Percentiles rank a stretch among this genome's conserved stretches.
Evolutionary conservation across 176 grass and related monocot species (phyloP).

Genomic region (Bromus sterilis): DNA sequence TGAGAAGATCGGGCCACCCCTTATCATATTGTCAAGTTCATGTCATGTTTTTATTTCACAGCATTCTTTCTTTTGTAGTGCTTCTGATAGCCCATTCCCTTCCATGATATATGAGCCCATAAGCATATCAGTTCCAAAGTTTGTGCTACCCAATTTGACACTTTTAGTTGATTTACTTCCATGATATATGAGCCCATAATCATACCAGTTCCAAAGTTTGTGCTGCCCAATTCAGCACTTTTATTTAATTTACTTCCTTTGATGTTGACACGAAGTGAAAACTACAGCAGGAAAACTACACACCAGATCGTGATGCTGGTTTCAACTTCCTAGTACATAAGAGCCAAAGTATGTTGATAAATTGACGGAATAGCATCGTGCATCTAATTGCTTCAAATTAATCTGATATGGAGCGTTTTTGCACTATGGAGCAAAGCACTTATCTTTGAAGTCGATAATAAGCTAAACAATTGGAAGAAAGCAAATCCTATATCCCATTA

Average conservation of each 20-base stretch:
- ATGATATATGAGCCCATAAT: background rate
- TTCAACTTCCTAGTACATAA: background rate
- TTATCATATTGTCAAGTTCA: constrained; percentile 1
- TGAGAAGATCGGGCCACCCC: too few relatives aligned
- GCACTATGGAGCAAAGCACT: background rate
- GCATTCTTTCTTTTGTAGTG: background rate
- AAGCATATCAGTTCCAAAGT: background rate
- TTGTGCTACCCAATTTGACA: background rate
- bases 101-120: background rate
- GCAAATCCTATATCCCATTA: background rate
- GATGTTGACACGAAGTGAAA: background rate
- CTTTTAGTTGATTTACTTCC: background rate
- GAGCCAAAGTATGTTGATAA: background rate
- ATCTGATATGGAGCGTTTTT: background rate
- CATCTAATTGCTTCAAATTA: background rate
- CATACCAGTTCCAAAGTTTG: background rate
- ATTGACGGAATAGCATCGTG: background rate
- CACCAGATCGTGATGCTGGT: background rate
- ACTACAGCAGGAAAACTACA: background rate
- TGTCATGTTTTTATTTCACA: background rate
- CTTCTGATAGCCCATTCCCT: background rate
- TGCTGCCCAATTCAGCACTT: background rate
- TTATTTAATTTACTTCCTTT: background rate
- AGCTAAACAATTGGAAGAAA: background rate
- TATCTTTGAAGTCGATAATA: background rate